These are phyloP conservation scores for Hypholoma fasciculare DNA, from an alignment of 768 basidiomycete species.

Conservation along the genomic window DNA sequence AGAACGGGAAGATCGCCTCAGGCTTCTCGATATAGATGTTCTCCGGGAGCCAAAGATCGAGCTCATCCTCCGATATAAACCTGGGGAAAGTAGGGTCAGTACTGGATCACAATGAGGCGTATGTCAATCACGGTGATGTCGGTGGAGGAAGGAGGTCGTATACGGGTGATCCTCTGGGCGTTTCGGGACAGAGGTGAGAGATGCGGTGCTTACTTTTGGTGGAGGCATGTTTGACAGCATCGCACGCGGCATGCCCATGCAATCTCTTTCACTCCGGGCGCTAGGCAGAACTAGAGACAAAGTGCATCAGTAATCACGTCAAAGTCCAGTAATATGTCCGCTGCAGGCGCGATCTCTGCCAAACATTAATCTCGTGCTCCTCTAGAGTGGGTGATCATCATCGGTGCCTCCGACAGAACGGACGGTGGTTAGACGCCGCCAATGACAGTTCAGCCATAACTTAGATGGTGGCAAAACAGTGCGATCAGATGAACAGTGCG, in stretches of 20 bases:
- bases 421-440: no score
- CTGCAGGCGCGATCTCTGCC: no score
- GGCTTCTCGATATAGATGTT: slow-evolving; percentile 24
- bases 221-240: slow-evolving; percentile 35
- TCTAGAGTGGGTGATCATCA: no score
- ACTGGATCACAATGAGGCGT: neutral
- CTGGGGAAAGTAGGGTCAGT: slow-evolving; percentile 15
- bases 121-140: neutral
- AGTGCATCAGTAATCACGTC: neutral
- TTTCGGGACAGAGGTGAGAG: neutral
- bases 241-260: slow-evolving; percentile 38
- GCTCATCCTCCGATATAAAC: slow-evolving; percentile 28
- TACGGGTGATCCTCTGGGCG: neutral
- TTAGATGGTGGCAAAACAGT: no score
- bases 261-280: slow-evolving; percentile 27
- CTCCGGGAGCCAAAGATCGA: slow-evolving; percentile 24
- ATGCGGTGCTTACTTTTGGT: slow-evolving; percentile 25
- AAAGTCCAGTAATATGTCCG: no score
- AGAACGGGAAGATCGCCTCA: slow-evolving; percentile 31
- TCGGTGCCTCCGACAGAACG: no score
- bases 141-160: neutral
- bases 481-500: no score
- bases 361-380: no score
- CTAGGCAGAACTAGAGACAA: slow-evolving; percentile 30
- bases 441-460: no score